Evolutionary conservation across 768 basidiomycete species (phyloP), one percentile per base, ranked within the genome.

Genomic region (Artomyces pyxidatus): DNA sequence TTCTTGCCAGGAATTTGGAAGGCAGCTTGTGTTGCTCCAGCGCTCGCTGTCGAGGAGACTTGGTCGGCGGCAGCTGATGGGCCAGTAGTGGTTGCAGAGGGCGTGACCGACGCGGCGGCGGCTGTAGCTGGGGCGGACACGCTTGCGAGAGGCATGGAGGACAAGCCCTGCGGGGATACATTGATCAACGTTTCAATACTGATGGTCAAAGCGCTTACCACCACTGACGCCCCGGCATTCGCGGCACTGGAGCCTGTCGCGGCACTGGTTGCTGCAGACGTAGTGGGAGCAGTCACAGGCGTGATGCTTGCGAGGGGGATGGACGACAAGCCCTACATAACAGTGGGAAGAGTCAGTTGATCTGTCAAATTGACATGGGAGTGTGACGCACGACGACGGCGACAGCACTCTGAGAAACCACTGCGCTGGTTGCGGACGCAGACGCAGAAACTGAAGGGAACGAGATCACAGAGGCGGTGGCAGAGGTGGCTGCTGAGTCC

Each of bases 1-100:
- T 74, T 72, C 67, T 79, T 85, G 19, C 89, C 89, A 10, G 89
- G 89, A 30, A 89, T 67, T 26, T 67, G 57, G 63, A 88, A 86
- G 4, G 73, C 63, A 3, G 68, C 64, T 8, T 42, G 32, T 12
- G 45, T 55, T 4, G 66, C 50, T 17, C 62, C 50, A 14, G 58
- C 49, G n/a, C 47, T 28, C 11, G 45, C 44, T 9, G 57, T 6
- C 4, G 57, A 45, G 43, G 58, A 37, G 30, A 49, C 17, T 16
- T 51, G 49, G 23, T 58, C 56, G 26, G 64, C 43, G 3, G 56
- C 58, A 3, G 66, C 45, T n/a, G 45, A 21, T 12, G 42, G 23
- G 28, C 28, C 30, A n/a, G 8, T 27, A 17, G 42, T 27, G 10
- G 42, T 17, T 21, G 42, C n/a, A 10, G 42, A 9, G n/a, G 39